Base-by-base conservation (phyloP, 129 eudicot genomes). In the Arctium minus region DNA sequence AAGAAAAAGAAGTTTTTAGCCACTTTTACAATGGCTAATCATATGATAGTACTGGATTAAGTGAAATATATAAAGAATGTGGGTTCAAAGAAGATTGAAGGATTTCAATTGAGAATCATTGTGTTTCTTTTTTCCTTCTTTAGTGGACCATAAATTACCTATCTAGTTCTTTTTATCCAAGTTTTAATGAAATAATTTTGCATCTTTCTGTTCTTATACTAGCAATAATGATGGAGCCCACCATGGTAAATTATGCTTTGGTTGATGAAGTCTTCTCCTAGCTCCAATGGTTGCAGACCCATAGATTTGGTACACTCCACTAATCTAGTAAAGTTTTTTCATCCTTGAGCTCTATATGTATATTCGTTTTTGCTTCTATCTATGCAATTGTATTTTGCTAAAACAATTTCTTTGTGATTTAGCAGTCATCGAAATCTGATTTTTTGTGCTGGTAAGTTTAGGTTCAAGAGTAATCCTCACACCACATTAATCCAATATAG, bases 31-130 rank as follows among this genome's bases (percentile, higher is more conserved):
- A 22, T 22, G 27, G 27, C 27, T 22, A 22, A 22, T 22, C 27
- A 22, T 22, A 22, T 22, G 27, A 86, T 72, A 88, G 95, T 71
- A 89, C 92, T 37, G 98, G 97, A 4, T 83, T 93, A 85, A 85
- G 90, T 79, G 98, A 96, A 79, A 79, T 89, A 44, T 93, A 91
- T 72, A 91, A 86, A 72, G 99, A 91, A 76, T 93, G 93, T 82
- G 89, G 94, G 80, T 93, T 96, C 36, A 89, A 79, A 91, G 80
- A 82, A 82, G 95, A 72, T 81, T 95, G 81, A 88, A 88, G 85
- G 97, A 95, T 77, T 89, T 95, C 75, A 91, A 89, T 85, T 92
- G 85, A 93, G 84, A 60, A 30, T 29, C 27, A 11, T 72, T 27
- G 36, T 32, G 76, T 64, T 18, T 18, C 9, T 42, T 67, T 33